Evolutionary conservation across 116 monocot genomes (phyloP).

Genomic region (Trichopus zeylanicus): DNA sequence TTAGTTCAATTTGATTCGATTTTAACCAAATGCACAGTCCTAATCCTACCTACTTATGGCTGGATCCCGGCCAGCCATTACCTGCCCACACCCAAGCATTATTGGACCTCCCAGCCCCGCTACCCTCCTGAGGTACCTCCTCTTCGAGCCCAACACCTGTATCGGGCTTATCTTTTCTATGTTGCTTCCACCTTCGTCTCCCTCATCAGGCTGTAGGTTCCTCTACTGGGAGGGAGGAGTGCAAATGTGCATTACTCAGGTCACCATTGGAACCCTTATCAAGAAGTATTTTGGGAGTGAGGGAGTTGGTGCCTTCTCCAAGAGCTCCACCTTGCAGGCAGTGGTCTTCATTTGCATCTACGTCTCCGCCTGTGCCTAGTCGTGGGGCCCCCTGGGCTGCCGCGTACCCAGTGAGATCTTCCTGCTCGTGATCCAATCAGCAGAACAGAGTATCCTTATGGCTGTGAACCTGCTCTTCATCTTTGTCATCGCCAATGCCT

Average conservation of each 20-base stretch:
- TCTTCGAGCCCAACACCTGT: neutral
- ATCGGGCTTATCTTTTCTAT: neutral
- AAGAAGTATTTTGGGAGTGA: neutral
- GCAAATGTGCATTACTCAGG: neutral
- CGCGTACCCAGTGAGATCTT: neutral
- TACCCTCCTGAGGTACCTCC: too few species aligned
- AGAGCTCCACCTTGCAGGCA: neutral
- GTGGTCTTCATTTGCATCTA: neutral
- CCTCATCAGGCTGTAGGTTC: neutral
- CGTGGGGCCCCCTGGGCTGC: conserved; percentile 2
- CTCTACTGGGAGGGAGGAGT: neutral
- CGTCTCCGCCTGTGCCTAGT: neutral
- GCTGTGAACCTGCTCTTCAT: neutral
- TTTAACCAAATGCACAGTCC: too few species aligned
- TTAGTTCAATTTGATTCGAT: too few species aligned
- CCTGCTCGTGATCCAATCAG: neutral
- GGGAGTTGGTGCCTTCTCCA: neutral
- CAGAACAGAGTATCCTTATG: neutral
- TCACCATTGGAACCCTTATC: neutral
- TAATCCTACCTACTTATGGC: too few species aligned
- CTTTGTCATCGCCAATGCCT: neutral
- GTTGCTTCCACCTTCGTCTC: conserved; percentile 1
- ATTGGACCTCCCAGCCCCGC: too few species aligned
- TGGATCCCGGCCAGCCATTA: too few species aligned
- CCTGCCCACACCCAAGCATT: too few species aligned